Percentiles rank a stretch among this genome's conserved stretches.
These are phyloP conservation scores for Sanghuangporus baumii DNA, from an alignment of 1,284 basidiomycete genomes.

Conservation along the genomic window DNA sequence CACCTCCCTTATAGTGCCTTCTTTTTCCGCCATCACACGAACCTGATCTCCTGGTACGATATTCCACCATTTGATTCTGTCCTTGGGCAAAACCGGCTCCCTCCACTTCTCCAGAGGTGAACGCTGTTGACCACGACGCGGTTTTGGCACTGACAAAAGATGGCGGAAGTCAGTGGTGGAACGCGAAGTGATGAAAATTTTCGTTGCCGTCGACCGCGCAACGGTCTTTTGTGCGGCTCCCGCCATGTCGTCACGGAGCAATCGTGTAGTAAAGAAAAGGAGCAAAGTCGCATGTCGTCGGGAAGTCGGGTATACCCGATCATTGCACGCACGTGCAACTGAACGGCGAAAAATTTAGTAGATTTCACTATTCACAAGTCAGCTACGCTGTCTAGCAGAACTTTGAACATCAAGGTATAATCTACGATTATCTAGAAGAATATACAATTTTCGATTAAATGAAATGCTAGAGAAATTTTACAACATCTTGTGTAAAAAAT, in stretches of 20 bases:
- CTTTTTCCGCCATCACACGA: slow-evolving; percentile 58
- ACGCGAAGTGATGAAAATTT: slow-evolving; percentile 13
- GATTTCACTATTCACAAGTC: too few species aligned
- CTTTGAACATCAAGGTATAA: too few species aligned
- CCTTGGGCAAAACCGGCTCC: slow-evolving; percentile 53
- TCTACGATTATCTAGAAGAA: too few species aligned
- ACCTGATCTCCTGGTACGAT: slow-evolving; percentile 79
- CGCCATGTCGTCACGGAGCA: slow-evolving; percentile 13
- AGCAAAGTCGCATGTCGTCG: too few species aligned
- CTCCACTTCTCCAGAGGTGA: slow-evolving; percentile 1
- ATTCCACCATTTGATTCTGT: slow-evolving; percentile 81
- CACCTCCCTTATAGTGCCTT: slow-evolving; percentile 58
- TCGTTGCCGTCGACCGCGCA: slow-evolving; percentile 7
- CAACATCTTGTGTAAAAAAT: too few species aligned
- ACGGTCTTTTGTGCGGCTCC: slow-evolving; percentile 16
- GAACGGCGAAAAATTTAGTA: too few species aligned
- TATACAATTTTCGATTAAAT: too few species aligned
- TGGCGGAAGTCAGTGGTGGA: slow-evolving; percentile 17
- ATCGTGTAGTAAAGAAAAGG: not conserved
- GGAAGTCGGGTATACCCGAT: too few species aligned
- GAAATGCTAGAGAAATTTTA: too few species aligned
- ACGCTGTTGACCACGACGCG: not conserved
- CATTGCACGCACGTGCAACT: too few species aligned
- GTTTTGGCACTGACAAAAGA: slow-evolving; percentile 12
- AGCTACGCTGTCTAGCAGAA: too few species aligned